Evolutionary conservation across 202 grass and related monocot species (phyloP).

Genomic region (Bolboschoenoplectus hybrid): DNA sequence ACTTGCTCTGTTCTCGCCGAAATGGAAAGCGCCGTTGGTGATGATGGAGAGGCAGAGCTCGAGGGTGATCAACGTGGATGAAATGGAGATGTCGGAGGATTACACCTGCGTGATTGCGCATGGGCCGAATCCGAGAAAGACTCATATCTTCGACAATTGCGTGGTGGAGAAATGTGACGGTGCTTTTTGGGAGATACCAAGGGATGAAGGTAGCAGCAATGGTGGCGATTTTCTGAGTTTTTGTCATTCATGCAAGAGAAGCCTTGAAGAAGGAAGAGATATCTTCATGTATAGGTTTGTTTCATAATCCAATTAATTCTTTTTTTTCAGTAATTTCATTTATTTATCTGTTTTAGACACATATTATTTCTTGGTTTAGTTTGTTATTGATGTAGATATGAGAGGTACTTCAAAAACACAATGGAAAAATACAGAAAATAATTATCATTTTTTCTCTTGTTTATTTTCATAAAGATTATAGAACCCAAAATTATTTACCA

Average conservation of each 20-base stretch:
- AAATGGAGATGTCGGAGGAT: slow-evolving; percentile 86
- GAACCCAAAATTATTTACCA: neutral
- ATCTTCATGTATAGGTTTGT: slow-evolving; percentile 34
- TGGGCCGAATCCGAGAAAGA: slow-evolving; percentile 80
- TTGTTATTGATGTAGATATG: neutral
- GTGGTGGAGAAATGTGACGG: slow-evolving; percentile 48
- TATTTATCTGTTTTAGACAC: neutral
- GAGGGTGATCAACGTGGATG: slow-evolving; percentile 46
- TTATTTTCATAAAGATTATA: too few relatives aligned
- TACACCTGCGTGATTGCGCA: slow-evolving; percentile 98
- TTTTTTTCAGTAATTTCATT: neutral
- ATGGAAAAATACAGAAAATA: neutral
- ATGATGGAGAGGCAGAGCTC: slow-evolving; percentile 39
- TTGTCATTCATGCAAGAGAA: slow-evolving; percentile 74
- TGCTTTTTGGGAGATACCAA: slow-evolving; percentile 17
- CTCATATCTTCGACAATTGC: slow-evolving; percentile 91
- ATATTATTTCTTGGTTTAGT: too few relatives aligned
- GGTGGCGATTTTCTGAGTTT: slow-evolving; percentile 51
- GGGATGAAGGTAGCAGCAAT: neutral
- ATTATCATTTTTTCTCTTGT: neutral
- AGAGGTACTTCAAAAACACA: neutral
- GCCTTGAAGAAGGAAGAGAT: slow-evolving; percentile 53
- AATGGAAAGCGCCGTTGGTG: slow-evolving; percentile 45
- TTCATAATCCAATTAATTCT: neutral
- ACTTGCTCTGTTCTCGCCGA: slow-evolving; percentile 62